Base-by-base conservation (phyloP, 768 basidiomycete genomes). In the Amanita subjunquillea region DNA sequence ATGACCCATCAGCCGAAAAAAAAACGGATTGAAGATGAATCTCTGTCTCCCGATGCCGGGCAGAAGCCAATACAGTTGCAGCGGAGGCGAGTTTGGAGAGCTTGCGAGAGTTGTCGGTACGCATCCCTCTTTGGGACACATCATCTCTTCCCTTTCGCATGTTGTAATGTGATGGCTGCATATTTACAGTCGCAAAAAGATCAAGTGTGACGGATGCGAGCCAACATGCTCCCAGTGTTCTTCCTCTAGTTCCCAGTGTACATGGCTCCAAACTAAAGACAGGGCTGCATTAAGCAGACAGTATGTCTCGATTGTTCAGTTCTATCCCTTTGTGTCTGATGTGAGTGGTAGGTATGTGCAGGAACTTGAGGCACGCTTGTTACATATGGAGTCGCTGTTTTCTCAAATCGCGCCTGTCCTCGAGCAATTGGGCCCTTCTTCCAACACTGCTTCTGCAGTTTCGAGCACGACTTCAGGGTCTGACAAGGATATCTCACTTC, bases 191-290 rank as follows among this genome's bases (percentile, higher is more conserved):
- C 82, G 88, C 58, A 91, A 91, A 79, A 92, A 92, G 76, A 91
- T 92, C 65, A 92, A 92, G 66, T 92, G 90, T 67, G 90, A 92
- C 70, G 90, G 90, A 57, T 78, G 73, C 60, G 90, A 92, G 63
- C 90, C 90, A 10, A 85, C 83, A 9, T 92, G 90, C 60, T 84
- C 87, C 0, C 90, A 91, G 62, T 92, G 90, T 62, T 64, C 78
- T 15, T 70, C 79, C 40, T 85, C 87, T 6, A 81, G 80, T 43
- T 84, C 86, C 0, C 79, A 82, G 59, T 92, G 90, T 63, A 88
- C 86, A 41, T 92, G 90, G 90, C 72, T 91, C 40, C 90, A 92
- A 69, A 92, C 90, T 5, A 91, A 90, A 70, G 90, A 92, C 67
- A 82, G 90, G 61, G 90, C 90, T 22, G 90, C 90, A 4, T 70